Base-by-base conservation (phyloP, 2,329 filamentous ascomycete genomes). In the Microsporum canis region DNA sequence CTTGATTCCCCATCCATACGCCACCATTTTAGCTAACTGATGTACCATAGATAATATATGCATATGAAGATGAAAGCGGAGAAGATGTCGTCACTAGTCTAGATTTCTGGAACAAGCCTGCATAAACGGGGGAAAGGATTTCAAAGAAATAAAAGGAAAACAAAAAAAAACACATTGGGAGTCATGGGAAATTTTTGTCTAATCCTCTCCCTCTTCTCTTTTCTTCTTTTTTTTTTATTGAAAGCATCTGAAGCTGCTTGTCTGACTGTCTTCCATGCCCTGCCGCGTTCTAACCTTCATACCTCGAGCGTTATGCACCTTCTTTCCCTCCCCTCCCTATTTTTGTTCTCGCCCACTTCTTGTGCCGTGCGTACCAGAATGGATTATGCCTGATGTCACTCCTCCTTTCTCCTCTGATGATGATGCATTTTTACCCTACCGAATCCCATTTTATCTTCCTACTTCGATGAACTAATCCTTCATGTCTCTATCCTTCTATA, bases 51-150 rank as follows among this genome's bases (percentile, higher is more conserved):
- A 97, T 99, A 68, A 77, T 99, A 59, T 97, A 96, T 76, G 92
- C 94, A 57, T 96, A 96, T 73, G 94, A 99, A 78, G 92, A 97
- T 70, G 94, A 99, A 73, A 80, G 84, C 66, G 92, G 94, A 67
- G 89, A 95, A 71, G 94, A 99, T 71, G 86, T 96, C 59, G 88
- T 99, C 65, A 91, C 94, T 68, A 91, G 90, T 64, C 84, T 99
- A 71, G 94, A 99, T 77, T 99, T 99, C 79, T 99, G 92, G 92
- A 89, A 85, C 77, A 85, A 79, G 65, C 60, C 66, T 29, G 39
- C 55, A 55, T 55, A 55, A 55, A 55, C 31, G 51, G 31, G 39
- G 5, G 14, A 36, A 55, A 59, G 51, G 58, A 60, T 62, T 62
- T 56, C 36, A 59, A 58, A 43, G 39, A n/a, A 14, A 47, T n/a